Base-by-base conservation (phyloP, 495 filamentous ascomycete genomes). In the Penicillium cosmopolitanum region DNA sequence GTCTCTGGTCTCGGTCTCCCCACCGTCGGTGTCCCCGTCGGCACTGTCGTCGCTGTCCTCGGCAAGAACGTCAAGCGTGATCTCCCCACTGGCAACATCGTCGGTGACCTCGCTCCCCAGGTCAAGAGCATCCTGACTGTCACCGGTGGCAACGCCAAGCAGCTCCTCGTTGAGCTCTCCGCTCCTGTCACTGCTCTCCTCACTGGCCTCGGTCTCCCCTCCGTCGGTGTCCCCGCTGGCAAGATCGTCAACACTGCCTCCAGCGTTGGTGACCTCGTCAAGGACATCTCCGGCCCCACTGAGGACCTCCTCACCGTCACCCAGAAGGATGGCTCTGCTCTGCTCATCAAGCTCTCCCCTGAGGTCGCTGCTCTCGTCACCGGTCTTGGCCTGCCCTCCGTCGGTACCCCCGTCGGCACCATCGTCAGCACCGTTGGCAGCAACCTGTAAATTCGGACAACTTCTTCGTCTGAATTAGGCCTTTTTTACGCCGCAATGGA, bases 131-230 rank as follows among this genome's bases (percentile, higher is more conserved):
- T 75, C 60, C 66, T 79, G 25, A 71, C 64, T 40, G 66, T 77
- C 46, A 67, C 70, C 25, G 68, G 66, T 51, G 42, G 71, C 42
- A 70, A 75, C 47, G 68, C 66, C 57, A 63, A 66, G 48, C 36
- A 64, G 40, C 74, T 79, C 58, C 73, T 79, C 38, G 60, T 79
- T 58, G 48, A 73, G 61, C 72, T 79, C 51, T 65, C 69, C 53
- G 64, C 70, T 43, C 25, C 53, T 36, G 73, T 77, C 43, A 58
- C 69, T 43, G 58, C 58, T 33, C 73, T 78, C 31, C 61, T 79
- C 46, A 18, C 67, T 50, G 70, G 77, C 40, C 74, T 78, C 16
- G 73, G 74, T 53, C 74, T 79, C 43, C 69, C 73, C 57, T 36
- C 55, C 40, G 54, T 75, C 44, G 73, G 69, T 50, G 52, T 52